A percentile compares a stretch with the other conserved stretches of the same genome.
Evolutionary conservation across 2,329 filamentous ascomycete species (phyloP).

Genomic region (Colletotrichum camelliae): DNA sequence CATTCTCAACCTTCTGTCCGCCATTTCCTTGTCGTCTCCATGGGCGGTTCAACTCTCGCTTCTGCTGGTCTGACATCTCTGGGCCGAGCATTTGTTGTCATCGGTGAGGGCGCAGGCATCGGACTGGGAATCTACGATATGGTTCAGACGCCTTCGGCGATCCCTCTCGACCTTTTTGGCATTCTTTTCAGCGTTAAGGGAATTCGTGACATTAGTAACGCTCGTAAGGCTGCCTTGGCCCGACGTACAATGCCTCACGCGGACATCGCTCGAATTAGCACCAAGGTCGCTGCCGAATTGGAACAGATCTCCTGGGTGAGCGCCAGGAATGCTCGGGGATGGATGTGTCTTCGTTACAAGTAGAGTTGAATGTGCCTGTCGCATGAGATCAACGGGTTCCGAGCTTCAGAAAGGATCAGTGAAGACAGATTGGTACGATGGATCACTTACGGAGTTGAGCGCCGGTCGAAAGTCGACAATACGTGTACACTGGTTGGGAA

Average conservation of each 20-base stretch:
- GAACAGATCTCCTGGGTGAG: not conserved
- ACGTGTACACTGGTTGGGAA: not conserved
- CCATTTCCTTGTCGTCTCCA: not conserved
- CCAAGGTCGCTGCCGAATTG: not conserved
- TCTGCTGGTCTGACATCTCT: not conserved
- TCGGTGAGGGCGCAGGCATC: not conserved
- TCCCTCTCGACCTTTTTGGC: not conserved
- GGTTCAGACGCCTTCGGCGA: not conserved
- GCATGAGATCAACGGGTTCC: rapidly evolving
- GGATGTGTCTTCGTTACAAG: not conserved
- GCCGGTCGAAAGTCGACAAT: not conserved
- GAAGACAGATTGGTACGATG: not conserved
- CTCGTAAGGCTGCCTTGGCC: not conserved
- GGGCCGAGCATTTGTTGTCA: not conserved
- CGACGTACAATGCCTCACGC: not conserved
- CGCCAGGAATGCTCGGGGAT: not conserved
- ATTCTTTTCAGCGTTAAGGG: not conserved
- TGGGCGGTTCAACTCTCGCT: not conserved
- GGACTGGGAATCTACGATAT: not conserved
- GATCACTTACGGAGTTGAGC: not conserved
- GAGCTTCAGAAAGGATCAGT: not conserved
- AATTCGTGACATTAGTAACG: not conserved
- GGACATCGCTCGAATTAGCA: not conserved
- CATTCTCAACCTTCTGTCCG: too few species aligned
- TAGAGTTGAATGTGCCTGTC: not conserved